Conservation (phyloP, 169 alveolate species). For the Neospora caninum region DNA sequence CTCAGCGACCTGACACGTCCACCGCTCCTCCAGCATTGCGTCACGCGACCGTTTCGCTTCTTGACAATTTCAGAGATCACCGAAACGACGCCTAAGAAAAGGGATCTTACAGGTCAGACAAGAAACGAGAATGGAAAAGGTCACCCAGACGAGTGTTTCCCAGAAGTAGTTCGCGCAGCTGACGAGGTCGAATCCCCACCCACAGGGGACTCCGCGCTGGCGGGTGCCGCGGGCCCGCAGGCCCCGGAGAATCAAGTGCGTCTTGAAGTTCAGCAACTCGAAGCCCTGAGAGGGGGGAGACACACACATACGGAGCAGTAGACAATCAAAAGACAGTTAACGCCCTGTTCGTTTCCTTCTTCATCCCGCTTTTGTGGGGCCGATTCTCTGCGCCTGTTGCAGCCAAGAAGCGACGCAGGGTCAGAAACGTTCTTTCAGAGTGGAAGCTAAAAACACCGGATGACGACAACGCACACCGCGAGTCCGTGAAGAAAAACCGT, state of each 20-base stretch:
- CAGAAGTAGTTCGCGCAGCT: constrained; percentile 98
- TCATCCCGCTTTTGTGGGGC: too few species aligned
- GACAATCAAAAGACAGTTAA: background rate
- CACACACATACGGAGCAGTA: background rate
- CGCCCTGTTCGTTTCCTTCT: too few species aligned
- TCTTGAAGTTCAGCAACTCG: constrained; percentile 92
- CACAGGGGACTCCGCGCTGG: constrained; percentile 89
- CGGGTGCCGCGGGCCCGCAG: constrained; percentile 93
- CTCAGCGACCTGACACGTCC: too few species aligned
- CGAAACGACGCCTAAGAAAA: background rate
- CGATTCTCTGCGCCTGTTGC: too few species aligned
- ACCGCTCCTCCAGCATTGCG: too few species aligned
- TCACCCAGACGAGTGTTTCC: constrained; percentile 96
- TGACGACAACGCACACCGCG: too few species aligned
- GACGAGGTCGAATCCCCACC: constrained; percentile 95
- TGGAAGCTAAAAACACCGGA: too few species aligned
- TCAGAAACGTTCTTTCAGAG: too few species aligned
- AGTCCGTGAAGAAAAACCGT: too few species aligned
- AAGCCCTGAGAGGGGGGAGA: constrained; percentile 75
- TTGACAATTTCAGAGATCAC: too few species aligned
- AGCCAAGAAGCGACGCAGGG: too few species aligned
- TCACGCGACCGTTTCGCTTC: too few species aligned
- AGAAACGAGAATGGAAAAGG: constrained; percentile 71
- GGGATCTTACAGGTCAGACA: constrained; percentile 55
- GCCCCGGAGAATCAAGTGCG: constrained; percentile 93